Evolutionary conservation across 176 grass and related monocot genomes (phyloP), one percentile per base, ranked within the genome.

Genomic region (Carex cristatella): DNA sequence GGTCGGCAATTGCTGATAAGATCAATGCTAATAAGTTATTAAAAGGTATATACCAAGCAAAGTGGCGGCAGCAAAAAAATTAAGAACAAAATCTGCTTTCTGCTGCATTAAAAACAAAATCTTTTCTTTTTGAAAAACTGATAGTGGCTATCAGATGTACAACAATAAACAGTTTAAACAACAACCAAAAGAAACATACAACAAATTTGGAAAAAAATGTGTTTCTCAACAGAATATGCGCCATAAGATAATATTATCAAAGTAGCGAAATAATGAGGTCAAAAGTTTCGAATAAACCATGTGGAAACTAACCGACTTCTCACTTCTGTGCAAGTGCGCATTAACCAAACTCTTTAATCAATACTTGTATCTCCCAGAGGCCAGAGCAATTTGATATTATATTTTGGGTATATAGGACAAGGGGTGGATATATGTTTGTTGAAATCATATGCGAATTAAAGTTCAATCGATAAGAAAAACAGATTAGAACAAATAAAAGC

Each of bases 1-100:
- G 42, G 71, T 81, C 30, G 51, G 48, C 54, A 6, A 42, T 35
- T 81, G 46, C 16, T 67, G 80, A 82, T 82, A 82, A 67, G 80
- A 82, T 65, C 80, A 67, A 67, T 46, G 60, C 61, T 82, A 65
- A 64, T 37, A 30, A 65, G 5, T 76, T 53, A 54, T 54, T 76
- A 30, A 31, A 55, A 76, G 19, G 46, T 14, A 53, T 8, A 82
- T 7, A 82, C 10, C 44, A 83, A 67, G 80, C 80, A 83, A 68
- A 83, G 32, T 83, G 7, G 4, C 18, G 37, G n/a, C 15, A 28
- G n/a, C 23, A 65, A 27, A 82, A 31, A 8, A 48, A 12, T 82
- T 82, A 49, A 51, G 18, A 15, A 60, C 53, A 53, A 7, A 33
- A n/a, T 23, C 23, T 40, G 37, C 56, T 37, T 64, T 62, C 27